Evolutionary conservation across 495 filamentous ascomycete genomes (phyloP).

Genomic region (Astrothelium subdiscretum): DNA sequence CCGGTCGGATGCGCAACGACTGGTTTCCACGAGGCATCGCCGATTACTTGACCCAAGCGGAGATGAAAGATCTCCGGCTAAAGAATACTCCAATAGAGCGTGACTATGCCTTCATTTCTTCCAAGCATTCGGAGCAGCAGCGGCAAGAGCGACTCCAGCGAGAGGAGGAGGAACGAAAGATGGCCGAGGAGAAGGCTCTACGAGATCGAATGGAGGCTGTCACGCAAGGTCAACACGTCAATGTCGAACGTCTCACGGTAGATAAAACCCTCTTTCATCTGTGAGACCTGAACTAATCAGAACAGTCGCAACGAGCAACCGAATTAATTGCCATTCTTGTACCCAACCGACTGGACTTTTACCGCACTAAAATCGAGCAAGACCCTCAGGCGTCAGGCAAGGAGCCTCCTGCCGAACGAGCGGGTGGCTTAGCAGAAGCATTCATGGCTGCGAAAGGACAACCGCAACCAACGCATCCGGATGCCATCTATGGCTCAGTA

Average conservation of each 20-base stretch:
- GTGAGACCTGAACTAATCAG: conserved; percentile 4
- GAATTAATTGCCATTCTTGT: conserved; percentile 38
- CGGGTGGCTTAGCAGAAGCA: not conserved
- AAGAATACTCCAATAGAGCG: conserved; percentile 33
- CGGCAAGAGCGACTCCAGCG: not conserved
- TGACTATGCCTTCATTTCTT: conserved; percentile 29
- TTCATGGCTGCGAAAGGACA: not conserved
- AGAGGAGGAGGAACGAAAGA: not conserved
- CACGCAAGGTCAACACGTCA: conserved; percentile 9
- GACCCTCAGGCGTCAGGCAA: conserved; percentile 3
- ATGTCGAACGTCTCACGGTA: conserved; percentile 8
- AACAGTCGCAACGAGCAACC: conserved; percentile 36
- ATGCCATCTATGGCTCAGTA: conserved; percentile 47
- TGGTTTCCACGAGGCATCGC: conserved; percentile 44
- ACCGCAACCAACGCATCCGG: not conserved
- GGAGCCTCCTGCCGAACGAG: conserved; percentile 16
- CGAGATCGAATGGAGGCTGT: not conserved
- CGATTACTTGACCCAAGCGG: conserved; percentile 38
- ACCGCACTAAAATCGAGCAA: conserved; percentile 35
- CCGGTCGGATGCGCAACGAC: conserved; percentile 43
- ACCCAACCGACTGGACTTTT: conserved; percentile 40
- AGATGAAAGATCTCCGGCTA: conserved; percentile 33
- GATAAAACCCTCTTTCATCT: not conserved
- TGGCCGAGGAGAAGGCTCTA: not conserved
- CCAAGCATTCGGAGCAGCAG: not conserved